Base-by-base conservation (phyloP, 257 asterid species). In the Solanum bulbocastanum region DNA sequence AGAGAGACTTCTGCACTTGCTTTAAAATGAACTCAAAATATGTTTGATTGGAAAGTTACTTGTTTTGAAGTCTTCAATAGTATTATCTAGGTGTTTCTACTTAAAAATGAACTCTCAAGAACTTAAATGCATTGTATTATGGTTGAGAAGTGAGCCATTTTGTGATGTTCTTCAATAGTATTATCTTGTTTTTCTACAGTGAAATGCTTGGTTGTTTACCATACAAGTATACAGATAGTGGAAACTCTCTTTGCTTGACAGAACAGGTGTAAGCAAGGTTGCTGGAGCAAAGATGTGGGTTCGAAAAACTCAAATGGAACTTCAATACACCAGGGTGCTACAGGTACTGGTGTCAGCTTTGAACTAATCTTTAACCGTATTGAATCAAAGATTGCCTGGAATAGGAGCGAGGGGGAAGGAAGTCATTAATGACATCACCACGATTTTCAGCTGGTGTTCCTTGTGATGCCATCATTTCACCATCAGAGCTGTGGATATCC, bases 311-410 rank as follows among this genome's bases (percentile, higher is more conserved):
- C 89, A 39, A 87, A 91, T 27, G 91, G 88, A 86, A 88, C 89
- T 81, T 88, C 81, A 81, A 72, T 90, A 89, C 86, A 89, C 86
- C 91, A 76, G 88, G 87, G 88, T 86, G 92, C 91, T 88, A 87
- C 88, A 78, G 92, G 91, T 87, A 40, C 36, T n/a, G 83, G 90
- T 92, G 93, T 93, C 94, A 88, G 90, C 86, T 94, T 89, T 93
- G 89, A 89, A 88, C 89, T 91, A 76, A 23, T 88, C 66, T 83
- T 88, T 75, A 89, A 88, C 90, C 93, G 73, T 88, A 90, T 88
- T 86, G 74, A 89, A 76, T 90, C 83, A 91, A 87, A 91, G 89
- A 88, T 87, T 89, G 90, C 60, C 86, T 88, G 88, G 87, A 76
- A 40, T 75, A 75, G 83, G 83, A 76, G 60, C 36, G 30, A 25